These are phyloP conservation scores for Rossbeevera mucosa DNA, from an alignment of 768 basidiomycete genomes.

Conservation along the genomic window DNA sequence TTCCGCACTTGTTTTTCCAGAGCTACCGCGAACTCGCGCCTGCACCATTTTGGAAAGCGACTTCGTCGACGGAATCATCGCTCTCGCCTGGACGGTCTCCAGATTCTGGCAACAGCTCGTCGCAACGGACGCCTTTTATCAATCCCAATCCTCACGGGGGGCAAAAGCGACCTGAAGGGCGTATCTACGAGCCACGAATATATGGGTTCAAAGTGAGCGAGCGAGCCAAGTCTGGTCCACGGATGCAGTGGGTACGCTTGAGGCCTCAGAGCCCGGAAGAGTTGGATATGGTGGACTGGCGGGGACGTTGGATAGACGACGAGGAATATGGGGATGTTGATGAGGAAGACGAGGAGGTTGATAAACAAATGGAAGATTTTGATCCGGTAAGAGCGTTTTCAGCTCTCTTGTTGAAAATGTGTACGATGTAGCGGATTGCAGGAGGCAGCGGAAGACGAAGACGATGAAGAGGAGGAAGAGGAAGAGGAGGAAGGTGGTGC, in stretches of 20 bases:
- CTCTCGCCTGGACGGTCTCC: slow-evolving; percentile 58
- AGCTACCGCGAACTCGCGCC: slow-evolving; percentile 94
- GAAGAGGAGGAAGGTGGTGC: slow-evolving; percentile 28
- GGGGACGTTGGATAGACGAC: slow-evolving; percentile 82
- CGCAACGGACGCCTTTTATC: slow-evolving; percentile 56
- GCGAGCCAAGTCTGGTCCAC: slow-evolving; percentile 87
- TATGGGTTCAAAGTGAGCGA: slow-evolving; percentile 99
- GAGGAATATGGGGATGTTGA: slow-evolving; percentile 70
- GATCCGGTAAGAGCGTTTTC: slow-evolving; percentile 55
- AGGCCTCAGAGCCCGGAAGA: slow-evolving; percentile 78
- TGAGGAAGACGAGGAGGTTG: slow-evolving; percentile 47
- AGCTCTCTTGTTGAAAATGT: not conserved
- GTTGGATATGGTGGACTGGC: slow-evolving; percentile 84
- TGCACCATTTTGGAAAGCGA: slow-evolving; percentile 86
- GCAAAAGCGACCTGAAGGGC: slow-evolving; percentile 81
- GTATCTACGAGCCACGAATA: slow-evolving; percentile 87
- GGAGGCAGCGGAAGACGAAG: slow-evolving; percentile 56
- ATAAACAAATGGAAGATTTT: slow-evolving; percentile 83
- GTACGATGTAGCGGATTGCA: slow-evolving; percentile 20
- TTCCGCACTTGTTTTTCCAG: slow-evolving; percentile 96
- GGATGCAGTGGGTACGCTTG: slow-evolving; percentile 95
- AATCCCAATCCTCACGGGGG: slow-evolving; percentile 90
- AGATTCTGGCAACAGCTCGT: slow-evolving; percentile 44
- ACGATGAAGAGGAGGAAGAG: slow-evolving; percentile 51
- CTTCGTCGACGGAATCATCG: slow-evolving; percentile 44